Evolutionary conservation across 225 moss, liverwort and hornwort species (phyloP), one percentile per base, ranked within the genome.

Genomic region (Neckera pumila): DNA sequence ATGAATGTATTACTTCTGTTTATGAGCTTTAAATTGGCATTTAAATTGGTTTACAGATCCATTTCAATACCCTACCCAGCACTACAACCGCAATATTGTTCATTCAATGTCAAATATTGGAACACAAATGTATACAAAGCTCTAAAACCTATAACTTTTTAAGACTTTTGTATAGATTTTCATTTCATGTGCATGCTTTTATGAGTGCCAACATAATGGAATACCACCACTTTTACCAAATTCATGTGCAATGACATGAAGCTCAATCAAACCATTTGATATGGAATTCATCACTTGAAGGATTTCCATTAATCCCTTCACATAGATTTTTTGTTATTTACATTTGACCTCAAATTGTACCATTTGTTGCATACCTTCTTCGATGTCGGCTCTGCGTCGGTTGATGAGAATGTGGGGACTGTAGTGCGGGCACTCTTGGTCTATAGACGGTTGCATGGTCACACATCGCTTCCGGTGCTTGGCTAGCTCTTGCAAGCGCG

Each of bases 1-100:
- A 54, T 23, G 22, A 2, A 77, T 56, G 3, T 17, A 23, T 13
- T 33, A 12, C 15, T 77, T 23, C 1, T 56, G 0, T 54, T n/a
- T 77, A 3, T 4, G 16, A 54, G 0, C 54, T 53, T 51, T 36
- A 7, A 49, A 31, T 20, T 49, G 30, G 12, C 0, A 1, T 31
- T 33, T 4, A 75, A 18, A 75, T 75, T 20, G 5, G 4, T 2
- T 2, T 75, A 33, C 0, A 1, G 3, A 49, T 20, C 31, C 0
- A 30, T 1, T 45, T 17, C 0, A 0, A 33, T 0, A 0, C 20
- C 21, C 3, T 9, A 0, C 0, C 7, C 5, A 22, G n/a, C 2
- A 58, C 11, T 58, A 57, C 0, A 79, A 2, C 1, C 0, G 0
- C 17, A 38, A 79, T 57, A 26, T 26, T 0, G 0, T 78, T 38